Conservation (phyloP, 495 filamentous ascomycete genomes). For the Staphylotrichum longicolle region DNA sequence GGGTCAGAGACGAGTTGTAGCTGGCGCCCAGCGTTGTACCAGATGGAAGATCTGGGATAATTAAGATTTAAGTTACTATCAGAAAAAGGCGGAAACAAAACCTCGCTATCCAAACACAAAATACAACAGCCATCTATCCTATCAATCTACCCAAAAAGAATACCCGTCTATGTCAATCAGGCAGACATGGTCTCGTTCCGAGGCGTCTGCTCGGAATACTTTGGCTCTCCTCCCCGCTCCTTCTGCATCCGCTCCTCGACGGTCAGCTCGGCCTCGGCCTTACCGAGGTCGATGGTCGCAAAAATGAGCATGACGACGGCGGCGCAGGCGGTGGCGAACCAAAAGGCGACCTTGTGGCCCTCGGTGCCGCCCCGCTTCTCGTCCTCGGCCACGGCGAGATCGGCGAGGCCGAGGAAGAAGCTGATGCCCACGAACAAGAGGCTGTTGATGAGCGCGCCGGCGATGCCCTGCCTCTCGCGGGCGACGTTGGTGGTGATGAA, state of each 20-base stretch:
- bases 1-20: constrained; percentile 31
- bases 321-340: constrained; percentile 62
- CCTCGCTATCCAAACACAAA: neutral
- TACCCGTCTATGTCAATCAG: neutral
- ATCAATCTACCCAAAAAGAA: neutral
- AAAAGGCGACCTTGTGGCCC: constrained; percentile 65
- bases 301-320: constrained; percentile 55
- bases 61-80: no score
- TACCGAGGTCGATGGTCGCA: constrained; percentile 61
- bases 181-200: neutral
- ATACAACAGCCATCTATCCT: neutral
- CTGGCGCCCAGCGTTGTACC: neutral
- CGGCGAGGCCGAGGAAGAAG: constrained; percentile 73
- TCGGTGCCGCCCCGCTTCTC: constrained; percentile 41
- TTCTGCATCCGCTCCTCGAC: constrained; percentile 27
- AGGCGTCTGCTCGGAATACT: neutral
- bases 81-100: no score
- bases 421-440: constrained; percentile 77
- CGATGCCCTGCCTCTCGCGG: constrained; percentile 66
- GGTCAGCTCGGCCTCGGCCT: constrained; percentile 65
- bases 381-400: constrained; percentile 58
- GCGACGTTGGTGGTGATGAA: constrained; percentile 79
- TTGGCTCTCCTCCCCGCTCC: constrained; percentile 1
- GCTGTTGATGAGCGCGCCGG: constrained; percentile 60
- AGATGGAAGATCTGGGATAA: neutral